Evolutionary conservation across 2,329 filamentous ascomycete species (phyloP).

Genomic region (Fusarium decemcellulare): DNA sequence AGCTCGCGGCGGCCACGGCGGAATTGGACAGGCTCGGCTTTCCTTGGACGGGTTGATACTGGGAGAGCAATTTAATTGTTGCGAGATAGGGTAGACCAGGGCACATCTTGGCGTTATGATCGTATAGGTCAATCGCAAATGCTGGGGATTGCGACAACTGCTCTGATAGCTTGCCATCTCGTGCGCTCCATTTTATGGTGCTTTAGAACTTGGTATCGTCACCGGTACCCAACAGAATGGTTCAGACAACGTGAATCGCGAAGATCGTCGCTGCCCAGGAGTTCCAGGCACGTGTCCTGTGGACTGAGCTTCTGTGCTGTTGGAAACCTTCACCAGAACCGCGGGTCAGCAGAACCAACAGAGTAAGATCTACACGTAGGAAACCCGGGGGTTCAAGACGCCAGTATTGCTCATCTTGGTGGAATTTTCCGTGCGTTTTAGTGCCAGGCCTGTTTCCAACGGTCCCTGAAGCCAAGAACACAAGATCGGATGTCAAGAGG

Average conservation of each 20-base stretch:
- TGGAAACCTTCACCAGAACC: conserved; percentile 24
- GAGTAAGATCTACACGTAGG: conserved; percentile 36
- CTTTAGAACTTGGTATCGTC: conserved; percentile 15
- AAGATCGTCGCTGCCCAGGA: conserved; percentile 36
- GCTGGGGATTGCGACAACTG: conserved; percentile 29
- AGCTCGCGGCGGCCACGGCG: conserved; percentile 16
- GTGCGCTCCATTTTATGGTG: conserved; percentile 24
- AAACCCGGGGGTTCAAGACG: conserved; percentile 22
- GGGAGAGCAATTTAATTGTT: conserved; percentile 9
- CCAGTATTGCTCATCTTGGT: conserved; percentile 16
- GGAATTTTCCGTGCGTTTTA: conserved; percentile 29
- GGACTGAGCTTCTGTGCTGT: conserved; percentile 32
- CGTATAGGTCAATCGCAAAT: conserved; percentile 10
- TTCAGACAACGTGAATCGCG: conserved; percentile 32
- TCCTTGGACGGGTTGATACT: conserved; percentile 1
- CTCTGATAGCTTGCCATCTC: conserved; percentile 12
- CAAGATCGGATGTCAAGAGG: conserved; percentile 25
- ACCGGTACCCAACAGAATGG: conserved; percentile 31
- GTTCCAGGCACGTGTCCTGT: conserved; percentile 35
- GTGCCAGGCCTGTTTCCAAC: conserved; percentile 27
- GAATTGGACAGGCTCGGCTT: conserved; percentile 23
- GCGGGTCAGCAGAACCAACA: conserved; percentile 35
- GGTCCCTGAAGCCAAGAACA: conserved; percentile 8
- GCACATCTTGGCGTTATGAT: conserved; percentile 23
- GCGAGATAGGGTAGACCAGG: conserved; percentile 23